A percentile compares a stretch with the other conserved stretches of the same genome.
phyloP scores from a whole-genome alignment of 257 asterid genomes.

The Solanum peruvianum region DNA sequence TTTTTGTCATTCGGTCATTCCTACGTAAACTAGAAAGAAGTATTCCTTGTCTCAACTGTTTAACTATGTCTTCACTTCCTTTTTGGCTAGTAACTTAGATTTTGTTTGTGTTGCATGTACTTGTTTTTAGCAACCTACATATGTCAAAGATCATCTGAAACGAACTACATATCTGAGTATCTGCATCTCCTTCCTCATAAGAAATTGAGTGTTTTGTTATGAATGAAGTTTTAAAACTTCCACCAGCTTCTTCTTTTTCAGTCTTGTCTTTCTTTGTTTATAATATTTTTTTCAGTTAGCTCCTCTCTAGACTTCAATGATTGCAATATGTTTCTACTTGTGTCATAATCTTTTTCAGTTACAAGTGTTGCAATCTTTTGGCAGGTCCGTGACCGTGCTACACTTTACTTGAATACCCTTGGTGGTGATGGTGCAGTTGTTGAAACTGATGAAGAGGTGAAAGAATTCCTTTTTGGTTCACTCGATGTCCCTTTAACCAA shows the following conservation, averaged over 20 bases:
- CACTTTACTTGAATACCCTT: constrained; percentile 91
- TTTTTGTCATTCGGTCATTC: not conserved
- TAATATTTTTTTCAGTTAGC: not conserved
- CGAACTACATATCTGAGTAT: not conserved
- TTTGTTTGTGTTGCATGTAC: too few species aligned
- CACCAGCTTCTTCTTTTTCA: not conserved
- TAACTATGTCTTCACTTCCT: too few species aligned
- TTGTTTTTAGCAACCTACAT: too few species aligned
- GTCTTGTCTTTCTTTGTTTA: not conserved
- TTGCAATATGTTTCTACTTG: not conserved
- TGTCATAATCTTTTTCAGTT: not conserved
- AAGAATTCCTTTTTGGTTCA: constrained; percentile 84
- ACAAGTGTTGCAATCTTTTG: constrained; percentile 1
- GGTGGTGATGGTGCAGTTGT: constrained; percentile 83
- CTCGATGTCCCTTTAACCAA: constrained; percentile 72
- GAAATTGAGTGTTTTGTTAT: not conserved
- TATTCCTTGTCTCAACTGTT: not conserved
- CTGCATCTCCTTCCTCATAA: not conserved
- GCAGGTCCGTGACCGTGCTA: constrained; percentile 98
- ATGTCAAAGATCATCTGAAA: too few species aligned
- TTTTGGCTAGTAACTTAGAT: too few species aligned
- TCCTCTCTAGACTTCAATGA: not conserved
- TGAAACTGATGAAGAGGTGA: constrained; percentile 80
- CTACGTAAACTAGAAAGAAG: not conserved
- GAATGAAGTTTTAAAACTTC: not conserved